Evolutionary conservation across 441 rosid species (phyloP).

Genomic region (Hura crepitans): DNA sequence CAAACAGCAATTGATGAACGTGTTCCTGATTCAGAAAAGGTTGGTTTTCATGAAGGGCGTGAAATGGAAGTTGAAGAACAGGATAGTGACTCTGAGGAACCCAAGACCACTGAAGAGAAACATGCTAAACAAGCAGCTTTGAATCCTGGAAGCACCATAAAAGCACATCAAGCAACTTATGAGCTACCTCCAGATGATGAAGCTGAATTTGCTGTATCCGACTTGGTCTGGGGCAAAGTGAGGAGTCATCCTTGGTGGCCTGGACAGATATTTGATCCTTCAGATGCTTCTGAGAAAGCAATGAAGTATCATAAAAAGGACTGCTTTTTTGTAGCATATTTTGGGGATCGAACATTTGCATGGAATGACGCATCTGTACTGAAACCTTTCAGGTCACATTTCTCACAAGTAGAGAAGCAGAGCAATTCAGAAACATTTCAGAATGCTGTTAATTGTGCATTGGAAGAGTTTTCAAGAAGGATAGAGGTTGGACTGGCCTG

Average conservation of each 20-base stretch:
- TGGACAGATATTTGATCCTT: slow-evolving; percentile 66
- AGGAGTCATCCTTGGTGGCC: slow-evolving; percentile 92
- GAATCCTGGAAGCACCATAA: slow-evolving; percentile 22
- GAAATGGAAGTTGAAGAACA: slow-evolving; percentile 41
- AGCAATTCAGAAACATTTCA: slow-evolving; percentile 48
- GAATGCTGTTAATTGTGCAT: slow-evolving; percentile 54
- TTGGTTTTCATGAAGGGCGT: slow-evolving; percentile 27
- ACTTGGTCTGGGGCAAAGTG: slow-evolving; percentile 79
- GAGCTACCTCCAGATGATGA: slow-evolving; percentile 36
- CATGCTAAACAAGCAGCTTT: slow-evolving; percentile 21
- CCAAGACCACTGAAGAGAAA: slow-evolving; percentile 24
- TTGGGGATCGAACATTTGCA: slow-evolving; percentile 70
- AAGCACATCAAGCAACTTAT: slow-evolving; percentile 37
- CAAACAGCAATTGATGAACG: slow-evolving; percentile 36
- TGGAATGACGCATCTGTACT: slow-evolving; percentile 69
- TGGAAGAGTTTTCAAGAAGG: slow-evolving; percentile 61
- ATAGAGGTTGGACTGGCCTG: slow-evolving; percentile 54
- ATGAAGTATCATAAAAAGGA: slow-evolving; percentile 45
- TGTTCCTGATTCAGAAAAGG: slow-evolving; percentile 33
- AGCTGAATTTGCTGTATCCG: slow-evolving; percentile 55
- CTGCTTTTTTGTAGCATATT: slow-evolving; percentile 68
- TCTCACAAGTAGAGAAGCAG: slow-evolving; percentile 50
- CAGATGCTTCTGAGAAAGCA: slow-evolving; percentile 65
- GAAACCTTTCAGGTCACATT: slow-evolving; percentile 64
- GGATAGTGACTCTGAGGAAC: slow-evolving; percentile 28